Percentiles rank a stretch among this genome's conserved stretches.
These are phyloP conservation scores for Boeremia lycopersici DNA, from an alignment of 2,329 filamentous ascomycete genomes.

Conservation along the genomic window DNA sequence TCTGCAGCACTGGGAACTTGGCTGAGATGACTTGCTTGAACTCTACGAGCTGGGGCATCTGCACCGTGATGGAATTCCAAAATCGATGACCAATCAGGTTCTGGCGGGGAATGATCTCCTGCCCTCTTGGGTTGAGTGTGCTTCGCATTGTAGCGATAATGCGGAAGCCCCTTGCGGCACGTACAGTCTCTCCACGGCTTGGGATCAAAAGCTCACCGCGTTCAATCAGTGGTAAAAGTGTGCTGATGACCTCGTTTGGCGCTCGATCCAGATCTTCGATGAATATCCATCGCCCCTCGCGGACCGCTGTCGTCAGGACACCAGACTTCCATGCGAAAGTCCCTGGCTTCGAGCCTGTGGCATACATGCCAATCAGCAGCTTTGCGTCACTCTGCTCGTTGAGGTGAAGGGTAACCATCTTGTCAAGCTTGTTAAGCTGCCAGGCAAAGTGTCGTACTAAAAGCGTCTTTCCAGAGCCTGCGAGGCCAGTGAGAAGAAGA, in stretches of 20 bases:
- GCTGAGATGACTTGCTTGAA: conserved; percentile 74
- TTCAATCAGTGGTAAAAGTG: conserved; percentile 89
- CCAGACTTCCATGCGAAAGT: conserved; percentile 92
- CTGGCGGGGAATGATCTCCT: conserved; percentile 70
- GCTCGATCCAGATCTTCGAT: conserved; percentile 97
- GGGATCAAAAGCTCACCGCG: conserved; percentile 89
- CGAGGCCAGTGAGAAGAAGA: conserved; percentile 78
- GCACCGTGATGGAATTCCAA: conserved; percentile 79
- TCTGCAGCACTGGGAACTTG: conserved; percentile 72
- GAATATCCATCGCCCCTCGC: conserved; percentile 93
- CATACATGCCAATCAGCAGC: conserved; percentile 91
- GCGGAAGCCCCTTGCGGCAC: conserved; percentile 82
- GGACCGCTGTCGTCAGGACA: conserved; percentile 90
- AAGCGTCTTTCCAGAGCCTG: conserved; percentile 90
- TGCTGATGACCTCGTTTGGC: conserved; percentile 92
- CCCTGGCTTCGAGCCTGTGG: conserved; percentile 83
- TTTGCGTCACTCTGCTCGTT: conserved; percentile 99
- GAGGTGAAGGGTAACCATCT: conserved; percentile 91
- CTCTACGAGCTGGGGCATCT: conserved; percentile 70
- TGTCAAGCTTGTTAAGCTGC: conserved; percentile 76
- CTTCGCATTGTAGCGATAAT: conserved; percentile 92
- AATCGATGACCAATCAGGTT: conserved; percentile 81
- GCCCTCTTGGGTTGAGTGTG: conserved; percentile 66
- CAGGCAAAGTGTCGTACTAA: conserved; percentile 81
- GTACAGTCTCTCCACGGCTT: conserved; percentile 83